A percentile compares a stretch with the other conserved stretches of the same genome.
These are phyloP conservation scores for Ogataea methanolica DNA, from an alignment of 805 yeast genomes.

Conservation along the genomic window DNA sequence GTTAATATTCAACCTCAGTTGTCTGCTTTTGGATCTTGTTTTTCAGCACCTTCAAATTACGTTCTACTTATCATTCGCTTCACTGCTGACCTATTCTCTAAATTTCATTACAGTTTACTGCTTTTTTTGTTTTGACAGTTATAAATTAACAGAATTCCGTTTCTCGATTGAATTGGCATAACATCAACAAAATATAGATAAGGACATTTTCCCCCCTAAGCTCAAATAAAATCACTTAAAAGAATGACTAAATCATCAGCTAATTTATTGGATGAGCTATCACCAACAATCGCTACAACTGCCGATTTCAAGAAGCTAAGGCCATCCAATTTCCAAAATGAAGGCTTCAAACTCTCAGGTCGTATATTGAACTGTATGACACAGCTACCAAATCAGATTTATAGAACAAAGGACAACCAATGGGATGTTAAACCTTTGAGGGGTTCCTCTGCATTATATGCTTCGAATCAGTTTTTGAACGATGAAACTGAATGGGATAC, in stretches of 20 bases:
- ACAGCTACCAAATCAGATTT: conserved; percentile 59
- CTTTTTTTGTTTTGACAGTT: too few species aligned
- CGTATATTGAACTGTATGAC: conserved; percentile 66
- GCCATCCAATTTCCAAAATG: conserved; percentile 18
- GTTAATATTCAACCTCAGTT: not conserved
- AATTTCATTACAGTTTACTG: too few species aligned
- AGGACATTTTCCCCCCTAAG: too few species aligned
- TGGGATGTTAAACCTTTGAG: conserved; percentile 64
- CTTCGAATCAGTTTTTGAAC: conserved; percentile 62
- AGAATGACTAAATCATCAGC: not conserved
- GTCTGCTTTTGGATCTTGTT: too few species aligned
- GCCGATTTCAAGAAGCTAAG: conserved; percentile 2
- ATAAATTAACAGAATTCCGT: too few species aligned
- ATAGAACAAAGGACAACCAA: conserved; percentile 33
- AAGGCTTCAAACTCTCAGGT: conserved; percentile 47
- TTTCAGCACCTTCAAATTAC: too few species aligned
- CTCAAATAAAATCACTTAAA: too few species aligned
- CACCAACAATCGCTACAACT: not conserved
- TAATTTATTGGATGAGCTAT: too few species aligned
- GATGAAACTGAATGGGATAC: conserved; percentile 80
- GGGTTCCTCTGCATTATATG: conserved; percentile 82
- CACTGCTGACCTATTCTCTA: too few species aligned
- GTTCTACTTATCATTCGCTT: too few species aligned
- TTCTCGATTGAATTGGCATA: too few species aligned
- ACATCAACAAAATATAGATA: too few species aligned